Conservation (phyloP, 23 red algal species). For the Gracilaria gracilis region DNA sequence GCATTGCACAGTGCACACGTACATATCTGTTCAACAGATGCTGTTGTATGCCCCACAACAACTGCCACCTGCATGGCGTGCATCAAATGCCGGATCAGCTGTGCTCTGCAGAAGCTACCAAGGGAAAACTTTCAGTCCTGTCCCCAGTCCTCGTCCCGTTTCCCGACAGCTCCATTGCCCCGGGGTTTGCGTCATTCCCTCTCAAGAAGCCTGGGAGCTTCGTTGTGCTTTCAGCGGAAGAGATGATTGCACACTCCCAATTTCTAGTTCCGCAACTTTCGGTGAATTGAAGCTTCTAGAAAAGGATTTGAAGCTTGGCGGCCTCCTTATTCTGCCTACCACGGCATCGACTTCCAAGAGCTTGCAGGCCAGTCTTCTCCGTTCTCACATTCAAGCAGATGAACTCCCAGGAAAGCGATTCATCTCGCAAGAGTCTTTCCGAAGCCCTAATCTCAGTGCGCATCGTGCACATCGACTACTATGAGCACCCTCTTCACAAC, state of each 20-base stretch:
- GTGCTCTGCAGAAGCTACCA: no score
- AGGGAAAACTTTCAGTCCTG: no score
- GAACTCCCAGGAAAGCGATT: neutral
- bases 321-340: no score
- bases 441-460: conserved; percentile 65
- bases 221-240: neutral
- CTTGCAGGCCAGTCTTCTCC: neutral
- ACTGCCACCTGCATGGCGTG: no score
- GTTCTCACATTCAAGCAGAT: neutral
- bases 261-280: neutral
- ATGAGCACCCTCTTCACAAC: conserved; percentile 37
- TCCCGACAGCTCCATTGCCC: no score
- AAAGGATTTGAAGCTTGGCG: neutral
- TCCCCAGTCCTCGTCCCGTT: no score
- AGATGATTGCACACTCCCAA: neutral
- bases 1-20: no score
- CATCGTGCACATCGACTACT: conserved; percentile 74
- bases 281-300: neutral
- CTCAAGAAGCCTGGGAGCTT: neutral
- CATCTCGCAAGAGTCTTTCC: neutral
- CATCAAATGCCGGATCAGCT: no score
- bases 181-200: no score
- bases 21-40: no score
- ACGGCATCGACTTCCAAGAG: no score
- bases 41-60: no score